These are phyloP conservation scores for Fusarium illudens DNA, from an alignment of 2,329 filamentous ascomycete species.

Conservation along the genomic window DNA sequence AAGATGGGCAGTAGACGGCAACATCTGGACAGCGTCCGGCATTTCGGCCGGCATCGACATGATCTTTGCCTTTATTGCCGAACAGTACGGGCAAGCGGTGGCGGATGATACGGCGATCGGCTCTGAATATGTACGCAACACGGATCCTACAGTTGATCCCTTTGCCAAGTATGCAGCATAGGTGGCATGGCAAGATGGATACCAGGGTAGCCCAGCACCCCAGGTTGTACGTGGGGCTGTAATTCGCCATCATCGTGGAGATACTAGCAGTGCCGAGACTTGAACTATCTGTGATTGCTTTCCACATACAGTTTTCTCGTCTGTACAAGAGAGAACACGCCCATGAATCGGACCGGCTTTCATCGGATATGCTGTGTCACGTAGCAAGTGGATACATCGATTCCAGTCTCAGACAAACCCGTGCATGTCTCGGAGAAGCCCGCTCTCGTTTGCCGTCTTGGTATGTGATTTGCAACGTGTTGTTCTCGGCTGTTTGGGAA, in stretches of 20 bases:
- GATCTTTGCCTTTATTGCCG: conserved; percentile 46
- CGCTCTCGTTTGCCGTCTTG: neutral
- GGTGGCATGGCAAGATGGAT: neutral
- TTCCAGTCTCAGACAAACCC: neutral
- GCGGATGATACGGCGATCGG: conserved; percentile 58
- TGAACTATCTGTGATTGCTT: neutral
- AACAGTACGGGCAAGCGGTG: conserved; percentile 58
- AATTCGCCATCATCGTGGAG: neutral
- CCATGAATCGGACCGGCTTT: neutral
- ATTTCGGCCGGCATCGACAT: conserved; percentile 57
- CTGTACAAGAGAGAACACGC: neutral
- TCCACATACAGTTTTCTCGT: neutral
- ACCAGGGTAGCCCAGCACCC: neutral
- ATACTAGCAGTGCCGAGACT: neutral
- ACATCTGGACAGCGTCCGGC: conserved; percentile 69
- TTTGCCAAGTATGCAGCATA: conserved; percentile 52
- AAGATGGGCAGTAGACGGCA: conserved; percentile 68
- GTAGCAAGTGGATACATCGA: neutral
- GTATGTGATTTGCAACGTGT: neutral
- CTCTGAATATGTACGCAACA: conserved; percentile 67
- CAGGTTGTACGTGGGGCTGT: neutral
- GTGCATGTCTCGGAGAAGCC: neutral
- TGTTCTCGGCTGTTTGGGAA: neutral
- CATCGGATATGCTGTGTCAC: neutral
- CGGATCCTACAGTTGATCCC: conserved; percentile 60